phyloP scores from a whole-genome alignment of 768 basidiomycete genomes.

The Asterophora lycoperdoides region DNA sequence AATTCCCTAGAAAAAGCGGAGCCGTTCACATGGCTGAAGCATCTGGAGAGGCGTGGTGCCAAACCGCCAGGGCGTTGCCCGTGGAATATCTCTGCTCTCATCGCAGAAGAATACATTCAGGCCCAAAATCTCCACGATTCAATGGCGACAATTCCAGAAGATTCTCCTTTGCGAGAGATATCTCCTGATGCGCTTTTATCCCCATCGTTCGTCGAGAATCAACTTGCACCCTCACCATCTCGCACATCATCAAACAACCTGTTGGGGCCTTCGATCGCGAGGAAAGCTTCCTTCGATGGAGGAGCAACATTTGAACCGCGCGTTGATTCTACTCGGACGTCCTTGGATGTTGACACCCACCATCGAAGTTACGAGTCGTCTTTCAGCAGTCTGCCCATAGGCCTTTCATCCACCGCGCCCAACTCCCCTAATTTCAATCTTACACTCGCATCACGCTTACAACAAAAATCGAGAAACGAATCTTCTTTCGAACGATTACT shows the following conservation, averaged over 20 bases:
- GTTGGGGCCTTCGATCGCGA: constrained; percentile 35
- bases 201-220: constrained; percentile 17
- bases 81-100: constrained; percentile 65
- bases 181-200: constrained; percentile 19
- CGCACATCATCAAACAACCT: constrained; percentile 36
- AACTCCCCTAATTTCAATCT: constrained; percentile 5
- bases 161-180: constrained; percentile 20
- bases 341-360: constrained; percentile 39
- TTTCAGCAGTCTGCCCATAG: constrained; percentile 37
- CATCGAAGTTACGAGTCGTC: constrained; percentile 40
- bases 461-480: neutral
- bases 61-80: constrained; percentile 35
- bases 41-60: constrained; percentile 45
- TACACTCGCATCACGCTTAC: neutral
- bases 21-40: constrained; percentile 72
- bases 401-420: constrained; percentile 26
- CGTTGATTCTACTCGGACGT: constrained; percentile 43
- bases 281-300: constrained; percentile 41
- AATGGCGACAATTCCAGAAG: constrained; percentile 46
- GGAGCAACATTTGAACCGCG: constrained; percentile 56
- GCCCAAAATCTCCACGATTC: constrained; percentile 30
- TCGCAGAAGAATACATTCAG: constrained; percentile 62
- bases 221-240: constrained; percentile 20
- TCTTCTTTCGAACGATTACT: neutral
- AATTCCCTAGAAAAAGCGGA: constrained; percentile 60